Evolutionary conservation across 768 basidiomycete species (phyloP).

Genomic region (Hortiboletus campestris): DNA sequence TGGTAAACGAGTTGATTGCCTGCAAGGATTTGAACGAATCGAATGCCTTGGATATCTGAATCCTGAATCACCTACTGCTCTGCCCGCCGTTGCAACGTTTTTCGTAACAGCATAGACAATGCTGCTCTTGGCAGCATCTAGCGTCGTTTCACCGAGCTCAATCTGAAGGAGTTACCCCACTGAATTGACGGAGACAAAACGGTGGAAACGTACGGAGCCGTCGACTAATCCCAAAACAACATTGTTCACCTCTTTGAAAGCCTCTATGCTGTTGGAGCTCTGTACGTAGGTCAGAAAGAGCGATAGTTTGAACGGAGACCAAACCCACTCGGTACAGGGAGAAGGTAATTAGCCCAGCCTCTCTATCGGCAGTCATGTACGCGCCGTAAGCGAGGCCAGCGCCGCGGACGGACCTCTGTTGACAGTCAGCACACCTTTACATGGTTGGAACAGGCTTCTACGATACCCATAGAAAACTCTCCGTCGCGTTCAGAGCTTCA

Average conservation of each 20-base stretch:
- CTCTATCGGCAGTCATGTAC: conserved; percentile 67
- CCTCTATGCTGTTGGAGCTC: conserved; percentile 79
- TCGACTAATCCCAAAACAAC: conserved; percentile 80
- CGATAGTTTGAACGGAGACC: background rate
- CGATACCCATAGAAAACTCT: conserved; percentile 90
- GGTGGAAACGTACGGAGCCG: conserved; percentile 58
- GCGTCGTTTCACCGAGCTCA: conserved; percentile 69
- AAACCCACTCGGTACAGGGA: conserved; percentile 70
- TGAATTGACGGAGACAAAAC: background rate
- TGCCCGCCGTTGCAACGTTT: conserved; percentile 78
- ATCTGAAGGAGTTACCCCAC: conserved; percentile 47
- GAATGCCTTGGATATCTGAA: background rate
- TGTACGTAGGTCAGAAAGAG: conserved; percentile 30
- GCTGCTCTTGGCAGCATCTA: conserved; percentile 91
- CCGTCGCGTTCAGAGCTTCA: conserved; percentile 88
- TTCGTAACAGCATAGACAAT: conserved; percentile 84
- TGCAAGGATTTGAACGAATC: conserved; percentile 29
- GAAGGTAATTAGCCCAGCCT: conserved; percentile 75
- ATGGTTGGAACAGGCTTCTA: background rate
- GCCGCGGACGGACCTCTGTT: conserved; percentile 83
- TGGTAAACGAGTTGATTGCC: conserved; percentile 82
- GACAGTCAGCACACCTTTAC: conserved; percentile 8
- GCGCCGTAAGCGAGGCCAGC: conserved; percentile 96
- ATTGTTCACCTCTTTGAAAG: conserved; percentile 75
- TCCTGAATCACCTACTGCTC: conserved; percentile 69